Base-by-base conservation (phyloP, 805 yeast genomes). In the Kazachstania psychrophila region DNA sequence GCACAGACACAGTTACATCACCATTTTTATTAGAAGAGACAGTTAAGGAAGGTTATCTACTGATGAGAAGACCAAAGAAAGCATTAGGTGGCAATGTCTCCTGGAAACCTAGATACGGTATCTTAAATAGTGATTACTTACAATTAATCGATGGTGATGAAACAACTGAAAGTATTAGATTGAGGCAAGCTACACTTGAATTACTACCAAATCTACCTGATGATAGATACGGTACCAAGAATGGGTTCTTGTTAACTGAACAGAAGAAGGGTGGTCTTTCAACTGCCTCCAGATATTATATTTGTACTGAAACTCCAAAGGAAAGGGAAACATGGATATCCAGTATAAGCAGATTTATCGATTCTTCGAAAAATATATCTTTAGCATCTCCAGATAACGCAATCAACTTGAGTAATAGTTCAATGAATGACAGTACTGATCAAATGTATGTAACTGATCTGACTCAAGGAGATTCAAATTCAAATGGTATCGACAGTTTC, bases 321-420 rank as follows among this genome's bases (percentile, higher is more conserved):
- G 95, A 86, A 51, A 69, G 89, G 39, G 88, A 80, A 48, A 62
- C 62, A 8, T 83, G 94, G 92, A 72, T 82, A 7, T 67, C 71
- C 13, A 64, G 64, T 0, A 46, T 71, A 12, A 56, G 68, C 23
- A 63, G 60, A 29, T 48, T 55, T 26, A 50, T 54, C 3, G 58
- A 54, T n/a, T 36, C 36, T 18, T 23, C 42, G 26, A 24, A 42
- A 34, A 33, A 42, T 29, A 5, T 23, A 32, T 24, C 31, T 25
- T 23, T 30, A 33, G 18, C 40, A 16, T 35, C 41, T 1, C 40
- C 41, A 3, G 15, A 17, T 13, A 20, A 13, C 6, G 33, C 19
- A 25, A 44, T 42, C 24, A 15, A 12, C 4, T 27, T 35, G 12
- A 41, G 34, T 28, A 19, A 4, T 2, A 25, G 16, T 6, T 31